Evolutionary conservation across 306 rosid species (phyloP), one percentile per base, ranked within the genome.

Genomic region (Hippophae rhamnoides): DNA sequence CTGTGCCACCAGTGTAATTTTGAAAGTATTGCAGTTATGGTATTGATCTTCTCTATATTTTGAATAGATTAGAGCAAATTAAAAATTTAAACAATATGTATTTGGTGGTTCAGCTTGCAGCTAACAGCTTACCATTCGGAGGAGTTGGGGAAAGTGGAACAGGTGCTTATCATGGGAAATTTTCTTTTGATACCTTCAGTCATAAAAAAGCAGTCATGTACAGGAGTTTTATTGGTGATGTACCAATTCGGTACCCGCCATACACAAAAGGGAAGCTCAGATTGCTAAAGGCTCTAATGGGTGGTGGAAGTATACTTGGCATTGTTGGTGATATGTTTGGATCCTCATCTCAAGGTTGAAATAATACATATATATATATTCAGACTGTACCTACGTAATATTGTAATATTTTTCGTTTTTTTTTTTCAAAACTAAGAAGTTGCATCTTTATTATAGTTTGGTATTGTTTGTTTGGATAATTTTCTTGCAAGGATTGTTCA

Each of bases 61-160:
- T 31, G 38, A 31, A 2, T 31, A 31, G 38, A 31, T 31, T 31
- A 31, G 38, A 31, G 0, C 38, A 31, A 31, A 31, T 31, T 31
- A 31, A 31, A 31, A 64, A 45, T 47, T 47, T 47, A 58, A 57
- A 7, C 45, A n/a, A 42, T 7, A 64, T 38, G 41, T 38, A 26
- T 63, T 69, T 25, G 60, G 7, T 52, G 63, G 50, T 72, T 77
- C 86, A 93, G 99, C 97, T 89, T 53, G 80, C 95, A 1, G 77
- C 78, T 66, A 67, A 69, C 54, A 66, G 86, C 72, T 67, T 93
- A 51, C 99, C 99, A 14, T 93, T 93, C 72, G 99, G 99, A 46
- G 99, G 99, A 79, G 95, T 93, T 58, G 97, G 95, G 66, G 99
- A 93, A 60, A 93, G 99, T 69, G 99, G 99, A 73, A 66, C 82